Conservation (phyloP, 1,284 basidiomycete genomes). For the Irpex rosettiformis region DNA sequence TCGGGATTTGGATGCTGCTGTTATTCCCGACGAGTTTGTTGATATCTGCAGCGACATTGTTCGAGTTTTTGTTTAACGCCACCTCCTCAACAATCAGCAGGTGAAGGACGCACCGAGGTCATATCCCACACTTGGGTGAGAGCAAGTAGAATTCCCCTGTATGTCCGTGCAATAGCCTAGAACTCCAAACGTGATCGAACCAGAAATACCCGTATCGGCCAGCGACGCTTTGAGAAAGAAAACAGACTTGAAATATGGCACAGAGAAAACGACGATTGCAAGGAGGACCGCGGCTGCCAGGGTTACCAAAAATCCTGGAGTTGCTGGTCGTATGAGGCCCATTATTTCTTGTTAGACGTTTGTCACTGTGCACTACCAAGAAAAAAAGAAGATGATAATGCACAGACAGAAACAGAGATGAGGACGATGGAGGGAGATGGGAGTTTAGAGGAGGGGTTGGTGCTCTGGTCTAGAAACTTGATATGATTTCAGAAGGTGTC, state of each 20-base stretch:
- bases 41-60: slow-evolving; percentile 56
- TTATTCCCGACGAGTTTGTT: slow-evolving; percentile 74
- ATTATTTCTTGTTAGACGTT: slow-evolving; percentile 30
- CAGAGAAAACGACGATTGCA: slow-evolving; percentile 81
- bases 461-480: background rate
- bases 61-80: background rate
- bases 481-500: background rate
- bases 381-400: background rate
- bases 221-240: slow-evolving; percentile 82
- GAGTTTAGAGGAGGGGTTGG: background rate
- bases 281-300: slow-evolving; percentile 72
- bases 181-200: slow-evolving; percentile 77
- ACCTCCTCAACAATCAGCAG: background rate
- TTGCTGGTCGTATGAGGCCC: slow-evolving; percentile 70
- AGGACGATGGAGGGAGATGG: background rate
- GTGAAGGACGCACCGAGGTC: slow-evolving; percentile 45
- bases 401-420: background rate
- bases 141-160: slow-evolving; percentile 60
- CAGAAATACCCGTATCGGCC: slow-evolving; percentile 43
- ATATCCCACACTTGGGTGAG: slow-evolving; percentile 72
- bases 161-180: slow-evolving; percentile 78
- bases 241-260: slow-evolving; percentile 80
- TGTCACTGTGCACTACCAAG: background rate
- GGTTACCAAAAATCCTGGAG: slow-evolving; percentile 81
- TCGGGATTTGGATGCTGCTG: slow-evolving; percentile 65